Base-by-base conservation (phyloP, 2,329 filamentous ascomycete genomes). In the Arthrinium phaeospermum region DNA sequence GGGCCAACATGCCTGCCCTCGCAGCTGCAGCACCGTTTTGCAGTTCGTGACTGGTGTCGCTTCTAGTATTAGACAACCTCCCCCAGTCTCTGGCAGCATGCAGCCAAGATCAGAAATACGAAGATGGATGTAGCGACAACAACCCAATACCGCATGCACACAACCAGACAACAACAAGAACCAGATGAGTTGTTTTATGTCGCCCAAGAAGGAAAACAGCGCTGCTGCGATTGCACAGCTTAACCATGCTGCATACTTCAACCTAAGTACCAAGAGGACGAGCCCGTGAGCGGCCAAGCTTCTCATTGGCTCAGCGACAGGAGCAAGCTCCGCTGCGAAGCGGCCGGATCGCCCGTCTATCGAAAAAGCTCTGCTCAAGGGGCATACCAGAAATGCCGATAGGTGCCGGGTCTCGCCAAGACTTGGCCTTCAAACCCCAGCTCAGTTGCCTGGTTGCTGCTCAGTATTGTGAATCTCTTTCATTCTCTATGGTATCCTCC, bases 11-110 rank as follows among this genome's bases (percentile, higher is more conserved):
- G 57, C 19, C 34, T 41, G 57, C 22, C 30, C 34, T 19, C 34
- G 34, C 57, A 8, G 57, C 57, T 64, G 57, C 57, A 64, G 34
- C 57, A 30, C 57, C 57, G 57, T 41, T 64, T 41, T 37, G 57
- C 57, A 14, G 34, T 30, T 61, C 53, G 53, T 37, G 30, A 61
- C 53, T 61, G 53, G 53, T 61, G 53, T 61, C 53, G 53, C 53
- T 61, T 61, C 57, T 57, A 34, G 27, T 41, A 41, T 41, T 41
- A 41, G 37, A 41, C 37, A 41, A 3, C 51, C 19, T 19, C 24
- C 51, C 24, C 51, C 10, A 24, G 14, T 16, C 45, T 30, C 51
- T 30, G 51, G 53, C 30, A 61, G 30, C 4, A 64, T 61, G 53
- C 53, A 61, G 30, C 53, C 53, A 61, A 34, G 30, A 19, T 61